Percentiles rank a stretch among this genome's conserved stretches.
Conservation (phyloP, 2,329 filamentous ascomycete genomes). For the Chaetomium olivaceum region DNA sequence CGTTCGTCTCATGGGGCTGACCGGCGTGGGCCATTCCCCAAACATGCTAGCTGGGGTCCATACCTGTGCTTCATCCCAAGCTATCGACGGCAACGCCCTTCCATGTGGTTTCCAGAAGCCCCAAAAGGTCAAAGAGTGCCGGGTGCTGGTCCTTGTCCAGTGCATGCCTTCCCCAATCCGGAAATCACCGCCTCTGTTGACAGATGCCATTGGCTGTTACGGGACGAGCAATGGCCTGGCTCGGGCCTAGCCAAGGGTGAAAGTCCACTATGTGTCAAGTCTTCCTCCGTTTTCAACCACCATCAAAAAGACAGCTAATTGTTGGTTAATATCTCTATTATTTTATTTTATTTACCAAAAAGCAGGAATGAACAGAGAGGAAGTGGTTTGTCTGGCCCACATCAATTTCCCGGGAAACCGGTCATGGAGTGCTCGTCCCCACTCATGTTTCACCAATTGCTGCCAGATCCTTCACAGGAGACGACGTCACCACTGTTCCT, state of each 20-base stretch:
- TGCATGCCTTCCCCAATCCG: slow-evolving; percentile 2
- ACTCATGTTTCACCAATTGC: slow-evolving; percentile 2
- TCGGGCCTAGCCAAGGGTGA: neutral
- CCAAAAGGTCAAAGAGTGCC: neutral
- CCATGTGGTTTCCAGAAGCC: slow-evolving; percentile 3
- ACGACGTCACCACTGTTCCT: slow-evolving; percentile 1
- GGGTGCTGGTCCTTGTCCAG: neutral
- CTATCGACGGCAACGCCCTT: neutral
- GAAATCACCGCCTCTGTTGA: neutral
- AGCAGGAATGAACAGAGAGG: neutral
- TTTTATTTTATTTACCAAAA: neutral
- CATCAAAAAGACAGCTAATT: neutral
- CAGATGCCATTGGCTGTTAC: neutral
- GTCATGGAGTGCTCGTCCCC: neutral
- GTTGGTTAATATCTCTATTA: neutral
- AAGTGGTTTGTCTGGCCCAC: neutral
- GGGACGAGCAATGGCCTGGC: neutral
- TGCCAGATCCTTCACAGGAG: neutral
- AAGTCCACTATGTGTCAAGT: neutral
- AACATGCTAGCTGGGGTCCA: neutral
- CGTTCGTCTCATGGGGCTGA: neutral
- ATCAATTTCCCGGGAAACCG: neutral
- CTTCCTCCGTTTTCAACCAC: slow-evolving; percentile 3
- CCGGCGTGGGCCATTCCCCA: slow-evolving; percentile 8
- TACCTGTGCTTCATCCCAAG: neutral